Percentiles rank a stretch among this genome's conserved stretches.
Conservation (phyloP, 495 filamentous ascomycete species). For the Podospora comata region DNA sequence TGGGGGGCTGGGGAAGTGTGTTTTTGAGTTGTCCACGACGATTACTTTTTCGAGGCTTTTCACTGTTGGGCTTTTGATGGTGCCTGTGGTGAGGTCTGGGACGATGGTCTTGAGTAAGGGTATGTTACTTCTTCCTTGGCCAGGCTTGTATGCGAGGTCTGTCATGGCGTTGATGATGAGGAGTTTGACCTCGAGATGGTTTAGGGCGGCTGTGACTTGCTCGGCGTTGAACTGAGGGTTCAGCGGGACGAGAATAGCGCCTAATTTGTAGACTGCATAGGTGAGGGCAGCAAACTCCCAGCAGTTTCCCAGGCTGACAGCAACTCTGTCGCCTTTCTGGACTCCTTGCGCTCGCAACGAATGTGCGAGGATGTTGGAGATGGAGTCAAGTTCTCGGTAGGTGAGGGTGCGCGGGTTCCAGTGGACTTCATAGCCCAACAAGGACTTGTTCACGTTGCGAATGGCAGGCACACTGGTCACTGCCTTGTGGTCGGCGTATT, state of each 20-base stretch:
- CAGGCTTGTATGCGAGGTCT: constrained; percentile 76
- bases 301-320: constrained; percentile 80
- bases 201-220: constrained; percentile 75
- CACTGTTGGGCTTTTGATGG: constrained; percentile 60
- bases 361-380: constrained; percentile 73
- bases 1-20: constrained; percentile 38
- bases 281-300: constrained; percentile 76
- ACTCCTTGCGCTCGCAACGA: constrained; percentile 74
- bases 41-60: constrained; percentile 70
- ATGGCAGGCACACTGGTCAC: constrained; percentile 34
- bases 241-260: constrained; percentile 84
- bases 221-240: constrained; percentile 84
- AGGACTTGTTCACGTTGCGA: constrained; percentile 19
- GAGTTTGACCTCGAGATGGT: constrained; percentile 69
- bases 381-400: constrained; percentile 69
- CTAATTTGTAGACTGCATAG: constrained; percentile 90
- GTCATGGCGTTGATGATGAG: constrained; percentile 83
- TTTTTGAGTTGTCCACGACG: constrained; percentile 74
- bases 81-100: constrained; percentile 51
- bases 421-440: constrained; percentile 3
- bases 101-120: constrained; percentile 63
- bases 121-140: constrained; percentile 67
- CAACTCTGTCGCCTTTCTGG: constrained; percentile 79
- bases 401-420: constrained; percentile 45
- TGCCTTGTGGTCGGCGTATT: constrained; percentile 72